These are phyloP conservation scores for Xylaria sp. DNA, from an alignment of 2,329 filamentous ascomycete genomes.

Conservation along the genomic window DNA sequence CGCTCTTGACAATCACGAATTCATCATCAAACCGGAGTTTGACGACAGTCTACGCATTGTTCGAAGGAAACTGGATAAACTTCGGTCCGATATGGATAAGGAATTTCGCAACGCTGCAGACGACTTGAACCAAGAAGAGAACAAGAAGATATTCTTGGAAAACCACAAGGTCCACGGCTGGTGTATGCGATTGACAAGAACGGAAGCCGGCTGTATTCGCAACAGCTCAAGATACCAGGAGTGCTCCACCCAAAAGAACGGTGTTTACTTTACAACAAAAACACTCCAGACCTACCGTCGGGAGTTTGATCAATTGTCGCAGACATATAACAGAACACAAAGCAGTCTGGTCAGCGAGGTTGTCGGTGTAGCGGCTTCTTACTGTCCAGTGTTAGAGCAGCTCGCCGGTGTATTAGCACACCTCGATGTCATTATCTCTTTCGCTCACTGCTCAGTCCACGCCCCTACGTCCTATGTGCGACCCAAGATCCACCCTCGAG, in stretches of 20 bases:
- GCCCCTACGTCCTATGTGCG: constrained; percentile 91
- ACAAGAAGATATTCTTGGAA: constrained; percentile 98
- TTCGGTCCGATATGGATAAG: constrained; percentile 79
- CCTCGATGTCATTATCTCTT: constrained; percentile 91
- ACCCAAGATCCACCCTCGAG: constrained; percentile 87
- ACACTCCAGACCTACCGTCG: constrained; percentile 79
- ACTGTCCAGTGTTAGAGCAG: constrained; percentile 89
- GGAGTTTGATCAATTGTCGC: constrained; percentile 91
- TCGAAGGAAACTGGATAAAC: constrained; percentile 84
- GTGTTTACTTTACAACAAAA: constrained; percentile 95
- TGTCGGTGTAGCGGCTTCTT: constrained; percentile 89
- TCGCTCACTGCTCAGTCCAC: constrained; percentile 91
- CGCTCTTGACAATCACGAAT: constrained; percentile 94
- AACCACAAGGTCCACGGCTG: constrained; percentile 96
- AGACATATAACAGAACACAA: constrained; percentile 95
- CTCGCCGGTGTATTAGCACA: constrained; percentile 89
- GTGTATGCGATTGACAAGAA: constrained; percentile 92
- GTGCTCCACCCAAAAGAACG: constrained; percentile 98
- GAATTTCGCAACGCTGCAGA: constrained; percentile 79
- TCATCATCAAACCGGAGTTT: constrained; percentile 98
- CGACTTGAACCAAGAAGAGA: constrained; percentile 88
- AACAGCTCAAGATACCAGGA: constrained; percentile 91
- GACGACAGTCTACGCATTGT: constrained; percentile 89
- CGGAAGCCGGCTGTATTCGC: constrained; percentile 89
- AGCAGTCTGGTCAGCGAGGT: constrained; percentile 90